Conservation (phyloP, 75 land plant genomes). For the Ceratopteris richardii region DNA sequence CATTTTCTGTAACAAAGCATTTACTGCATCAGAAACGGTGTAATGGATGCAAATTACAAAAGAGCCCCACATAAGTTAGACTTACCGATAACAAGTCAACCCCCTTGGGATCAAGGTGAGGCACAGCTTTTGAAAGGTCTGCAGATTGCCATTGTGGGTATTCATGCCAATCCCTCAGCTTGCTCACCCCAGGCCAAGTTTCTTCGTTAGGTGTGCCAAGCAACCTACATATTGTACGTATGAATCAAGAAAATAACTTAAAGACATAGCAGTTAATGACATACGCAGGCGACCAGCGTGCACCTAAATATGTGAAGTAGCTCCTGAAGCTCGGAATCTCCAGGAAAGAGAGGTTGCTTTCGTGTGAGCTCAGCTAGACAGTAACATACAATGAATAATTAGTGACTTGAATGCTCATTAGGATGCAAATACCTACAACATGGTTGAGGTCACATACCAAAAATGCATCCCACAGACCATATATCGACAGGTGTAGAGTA, state of each 20-base stretch:
- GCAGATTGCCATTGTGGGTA: slow-evolving; percentile 92
- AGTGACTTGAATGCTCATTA: background rate
- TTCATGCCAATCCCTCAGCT: slow-evolving; percentile 89
- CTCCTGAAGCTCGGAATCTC: slow-evolving; percentile 84
- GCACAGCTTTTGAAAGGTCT: slow-evolving; percentile 58
- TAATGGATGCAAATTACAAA: no score
- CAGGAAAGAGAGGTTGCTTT: slow-evolving; percentile 62
- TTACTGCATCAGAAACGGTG: background rate
- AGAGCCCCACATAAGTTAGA: background rate
- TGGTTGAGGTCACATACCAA: slow-evolving; percentile 32
- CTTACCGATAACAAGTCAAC: slow-evolving; percentile 54
- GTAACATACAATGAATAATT: no score
- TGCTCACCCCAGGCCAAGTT: slow-evolving; percentile 82
- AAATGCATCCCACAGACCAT: slow-evolving; percentile 91
- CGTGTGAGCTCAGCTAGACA: slow-evolving; percentile 70
- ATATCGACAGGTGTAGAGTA: slow-evolving; percentile 79
- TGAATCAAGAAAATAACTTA: background rate
- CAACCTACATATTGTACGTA: slow-evolving; percentile 33
- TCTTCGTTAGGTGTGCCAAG: slow-evolving; percentile 90
- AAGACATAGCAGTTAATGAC: background rate
- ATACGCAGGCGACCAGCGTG: background rate
- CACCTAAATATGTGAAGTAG: slow-evolving; percentile 76
- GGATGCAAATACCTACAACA: background rate
- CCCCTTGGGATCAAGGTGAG: slow-evolving; percentile 50
- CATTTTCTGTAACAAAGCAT: slow-evolving; percentile 70